Conservation (phyloP, 2,329 filamentous ascomycete genomes). For the Hymenoscyphus albidus region DNA sequence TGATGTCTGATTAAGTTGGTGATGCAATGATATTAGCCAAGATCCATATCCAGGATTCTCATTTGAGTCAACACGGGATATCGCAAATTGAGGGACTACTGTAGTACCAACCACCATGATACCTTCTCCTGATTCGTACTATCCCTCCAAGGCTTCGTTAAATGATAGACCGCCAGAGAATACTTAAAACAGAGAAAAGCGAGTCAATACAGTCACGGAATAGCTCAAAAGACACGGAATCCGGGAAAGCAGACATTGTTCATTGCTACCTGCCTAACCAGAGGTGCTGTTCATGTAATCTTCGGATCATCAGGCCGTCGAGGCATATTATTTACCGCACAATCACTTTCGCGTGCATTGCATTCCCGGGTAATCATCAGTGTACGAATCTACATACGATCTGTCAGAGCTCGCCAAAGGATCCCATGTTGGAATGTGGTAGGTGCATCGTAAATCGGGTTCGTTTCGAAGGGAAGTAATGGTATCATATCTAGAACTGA, state of each 20-base stretch:
- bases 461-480: not conserved
- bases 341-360: not conserved
- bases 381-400: not conserved
- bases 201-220: not conserved
- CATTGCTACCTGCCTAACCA: not conserved
- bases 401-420: no score
- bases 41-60: no score
- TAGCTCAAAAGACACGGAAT: not conserved
- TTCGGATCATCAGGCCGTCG: not conserved
- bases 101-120: no score
- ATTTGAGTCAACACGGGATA: no score
- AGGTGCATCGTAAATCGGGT: not conserved
- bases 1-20: no score
- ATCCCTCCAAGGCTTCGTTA: no score
- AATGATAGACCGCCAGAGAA: no score
- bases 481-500: conserved; percentile 1
- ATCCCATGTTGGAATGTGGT: no score
- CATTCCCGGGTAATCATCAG: not conserved
- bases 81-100: no score
- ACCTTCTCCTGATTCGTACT: no score
- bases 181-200: no score
- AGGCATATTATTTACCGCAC: not conserved
- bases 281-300: not conserved
- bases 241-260: not conserved
- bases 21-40: no score